Conservation (phyloP, 495 filamentous ascomycete species). For the Aspergillus panamensis region DNA sequence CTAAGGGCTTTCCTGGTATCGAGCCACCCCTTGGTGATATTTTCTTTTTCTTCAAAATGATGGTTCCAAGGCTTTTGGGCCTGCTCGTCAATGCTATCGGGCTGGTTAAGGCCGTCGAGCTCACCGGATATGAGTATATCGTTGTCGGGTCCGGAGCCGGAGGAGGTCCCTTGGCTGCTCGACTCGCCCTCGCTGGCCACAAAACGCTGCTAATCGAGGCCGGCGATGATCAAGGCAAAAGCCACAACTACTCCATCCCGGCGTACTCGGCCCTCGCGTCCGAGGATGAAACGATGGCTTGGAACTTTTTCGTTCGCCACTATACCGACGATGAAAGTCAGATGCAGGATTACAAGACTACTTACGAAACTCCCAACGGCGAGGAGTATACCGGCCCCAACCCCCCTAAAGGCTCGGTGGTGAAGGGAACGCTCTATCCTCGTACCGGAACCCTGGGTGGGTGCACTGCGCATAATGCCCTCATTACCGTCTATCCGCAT, state of each 20-base stretch:
- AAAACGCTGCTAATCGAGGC: conserved; percentile 62
- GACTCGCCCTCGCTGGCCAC: conserved; percentile 58
- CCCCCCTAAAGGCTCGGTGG: conserved; percentile 37
- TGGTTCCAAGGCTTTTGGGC: conserved; percentile 5
- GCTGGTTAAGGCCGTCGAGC: conserved; percentile 28
- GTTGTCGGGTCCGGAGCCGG: conserved; percentile 64
- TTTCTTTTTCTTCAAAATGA: not conserved
- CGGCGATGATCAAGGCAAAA: conserved; percentile 55
- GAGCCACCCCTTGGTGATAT: not conserved
- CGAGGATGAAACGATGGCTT: conserved; percentile 37
- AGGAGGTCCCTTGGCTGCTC: conserved; percentile 59
- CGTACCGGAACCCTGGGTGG: conserved; percentile 47
- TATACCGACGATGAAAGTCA: conserved; percentile 39
- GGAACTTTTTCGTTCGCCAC: conserved; percentile 50
- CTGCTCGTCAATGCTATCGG: conserved; percentile 19
- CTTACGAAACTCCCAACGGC: conserved; percentile 40
- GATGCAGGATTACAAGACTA: conserved; percentile 43
- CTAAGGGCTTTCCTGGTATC: not conserved
- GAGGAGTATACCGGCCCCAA: conserved; percentile 36
- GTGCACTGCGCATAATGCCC: conserved; percentile 46
- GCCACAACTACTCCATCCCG: conserved; percentile 36
- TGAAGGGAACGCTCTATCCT: conserved; percentile 46
- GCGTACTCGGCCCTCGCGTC: conserved; percentile 36
- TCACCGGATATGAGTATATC: conserved; percentile 59
- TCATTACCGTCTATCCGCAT: conserved; percentile 40